Percentiles rank a stretch among this genome's conserved stretches.
These are phyloP conservation scores for Anisodus acutangulus DNA, from an alignment of 257 asterid species.

Conservation along the genomic window DNA sequence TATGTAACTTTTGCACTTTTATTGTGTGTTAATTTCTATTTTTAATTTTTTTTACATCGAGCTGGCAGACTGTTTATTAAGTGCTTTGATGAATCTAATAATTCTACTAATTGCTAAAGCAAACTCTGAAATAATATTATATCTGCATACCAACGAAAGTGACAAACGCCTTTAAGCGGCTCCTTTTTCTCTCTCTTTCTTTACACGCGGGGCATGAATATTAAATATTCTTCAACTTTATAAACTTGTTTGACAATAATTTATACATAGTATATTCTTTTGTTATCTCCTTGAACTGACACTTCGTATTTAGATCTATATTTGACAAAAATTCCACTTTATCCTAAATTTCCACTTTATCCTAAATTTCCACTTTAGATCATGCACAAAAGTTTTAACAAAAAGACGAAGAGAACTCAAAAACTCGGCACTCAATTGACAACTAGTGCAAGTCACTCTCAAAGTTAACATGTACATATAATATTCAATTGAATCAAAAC, in stretches of 20 bases:
- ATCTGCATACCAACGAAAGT: not conserved
- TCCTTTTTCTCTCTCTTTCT: not conserved
- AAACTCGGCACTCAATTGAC: not conserved
- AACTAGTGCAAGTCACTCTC: not conserved
- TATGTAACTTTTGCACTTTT: not conserved
- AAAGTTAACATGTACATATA: conserved; percentile 9
- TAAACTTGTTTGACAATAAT: too few relatives aligned
- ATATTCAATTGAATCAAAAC: not conserved
- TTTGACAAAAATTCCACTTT: too few relatives aligned
- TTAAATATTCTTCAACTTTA: too few relatives aligned
- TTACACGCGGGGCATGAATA: not conserved
- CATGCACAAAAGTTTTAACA: not conserved
- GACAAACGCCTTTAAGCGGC: not conserved
- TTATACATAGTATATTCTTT: not conserved
- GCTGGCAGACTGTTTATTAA: not conserved
- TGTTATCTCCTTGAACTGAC: not conserved
- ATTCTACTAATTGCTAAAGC: too few relatives aligned
- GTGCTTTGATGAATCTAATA: not conserved
- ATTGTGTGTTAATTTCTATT: not conserved
- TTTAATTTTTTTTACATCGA: not conserved
- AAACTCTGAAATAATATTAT: not conserved
- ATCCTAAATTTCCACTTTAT: not conserved
- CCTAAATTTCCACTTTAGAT: not conserved
- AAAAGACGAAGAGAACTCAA: not conserved
- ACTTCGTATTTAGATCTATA: too few relatives aligned